Percentiles rank a stretch among this genome's conserved stretches.
These are phyloP conservation scores for Periconia digitata DNA, from an alignment of 2,329 filamentous ascomycete species.

Conservation along the genomic window DNA sequence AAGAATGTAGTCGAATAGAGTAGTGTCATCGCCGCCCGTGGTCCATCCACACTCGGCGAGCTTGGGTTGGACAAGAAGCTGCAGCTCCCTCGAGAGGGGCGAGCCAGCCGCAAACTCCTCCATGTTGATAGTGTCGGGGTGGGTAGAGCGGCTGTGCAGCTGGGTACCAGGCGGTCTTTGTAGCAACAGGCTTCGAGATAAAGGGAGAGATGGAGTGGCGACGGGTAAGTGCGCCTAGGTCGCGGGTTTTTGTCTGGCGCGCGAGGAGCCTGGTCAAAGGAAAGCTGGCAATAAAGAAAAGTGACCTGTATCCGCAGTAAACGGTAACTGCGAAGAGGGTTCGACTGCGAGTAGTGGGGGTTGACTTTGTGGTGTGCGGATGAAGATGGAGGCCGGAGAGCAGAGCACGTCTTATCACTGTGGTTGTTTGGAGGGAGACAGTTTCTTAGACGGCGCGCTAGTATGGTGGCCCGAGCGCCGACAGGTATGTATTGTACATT, in stretches of 20 bases:
- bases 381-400: not conserved
- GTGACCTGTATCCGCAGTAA: slow-evolving; percentile 6
- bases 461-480: too few relatives aligned
- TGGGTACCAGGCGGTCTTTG: slow-evolving; percentile 1
- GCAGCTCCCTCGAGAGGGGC: slow-evolving; percentile 81
- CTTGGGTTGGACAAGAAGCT: slow-evolving; percentile 82
- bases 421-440: too few relatives aligned
- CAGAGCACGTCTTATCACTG: not conserved
- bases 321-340: slow-evolving; percentile 5
- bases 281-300: slow-evolving; percentile 12
- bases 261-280: too few relatives aligned
- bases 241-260: slow-evolving; percentile 16
- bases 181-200: not conserved
- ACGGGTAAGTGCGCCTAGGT: slow-evolving; percentile 24
- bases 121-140: slow-evolving; percentile 55
- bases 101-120: slow-evolving; percentile 76
- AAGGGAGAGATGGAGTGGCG: slow-evolving; percentile 20
- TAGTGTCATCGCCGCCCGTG: slow-evolving; percentile 74
- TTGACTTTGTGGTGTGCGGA: slow-evolving; percentile 1
- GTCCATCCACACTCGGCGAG: slow-evolving; percentile 92
- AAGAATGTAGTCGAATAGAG: slow-evolving; percentile 93
- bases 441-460: too few relatives aligned
- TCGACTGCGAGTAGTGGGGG: too few relatives aligned
- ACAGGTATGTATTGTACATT: too few relatives aligned
- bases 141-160: slow-evolving; percentile 12